Evolutionary conservation across 805 yeast genomes (phyloP), one percentile per base, ranked within the genome.

Genomic region (Metschnikowia lunata): DNA sequence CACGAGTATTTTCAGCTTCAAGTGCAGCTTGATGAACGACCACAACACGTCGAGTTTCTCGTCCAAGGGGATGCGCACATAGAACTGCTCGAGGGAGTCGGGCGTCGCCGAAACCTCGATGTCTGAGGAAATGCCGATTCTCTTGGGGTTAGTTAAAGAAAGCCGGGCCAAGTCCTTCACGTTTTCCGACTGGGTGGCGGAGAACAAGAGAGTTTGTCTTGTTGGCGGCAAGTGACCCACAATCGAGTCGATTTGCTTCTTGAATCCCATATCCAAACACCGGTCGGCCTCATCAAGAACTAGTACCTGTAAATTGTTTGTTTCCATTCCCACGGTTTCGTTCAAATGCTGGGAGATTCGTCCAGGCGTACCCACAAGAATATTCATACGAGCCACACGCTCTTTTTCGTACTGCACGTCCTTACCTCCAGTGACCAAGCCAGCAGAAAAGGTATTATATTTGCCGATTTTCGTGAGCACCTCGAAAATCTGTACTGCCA

Each of bases 231-330:
- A 67, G 60, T 85, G 88, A 37, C 79, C 77, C 26, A 89, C 66
- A 42, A 89, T 89, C 28, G 83, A 84, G 60, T 90, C 96, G 48
- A 89, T 66, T 36, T 93, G 85, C 55, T 79, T 79, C 59, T 82
- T 82, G 73, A 89, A 89, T 7, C 97, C 97, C 95, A 90, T 87
- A 64, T 89, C 97, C 55, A 89, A 69, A 56, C 93, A 87, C 53
- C 97, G 72, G 60, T 89, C 97, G 0, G 97, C 97, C 63, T 89
- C 97, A 63, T 89, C 97, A 41, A 89, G 64, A 2, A 89, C 89
- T 36, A 89, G 66, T 59, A 84, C 77, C 63, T 89, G 91, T 48
- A 89, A 66, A 58, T 86, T 87, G 18, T 81, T 71, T 8, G 84
- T 68, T 55, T 84, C 90, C 61, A 89, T 76, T 1, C 88, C 88